Evolutionary conservation across 345 rosid species (phyloP), one percentile per base, ranked within the genome.

Genomic region (Corchorus olitorius): DNA sequence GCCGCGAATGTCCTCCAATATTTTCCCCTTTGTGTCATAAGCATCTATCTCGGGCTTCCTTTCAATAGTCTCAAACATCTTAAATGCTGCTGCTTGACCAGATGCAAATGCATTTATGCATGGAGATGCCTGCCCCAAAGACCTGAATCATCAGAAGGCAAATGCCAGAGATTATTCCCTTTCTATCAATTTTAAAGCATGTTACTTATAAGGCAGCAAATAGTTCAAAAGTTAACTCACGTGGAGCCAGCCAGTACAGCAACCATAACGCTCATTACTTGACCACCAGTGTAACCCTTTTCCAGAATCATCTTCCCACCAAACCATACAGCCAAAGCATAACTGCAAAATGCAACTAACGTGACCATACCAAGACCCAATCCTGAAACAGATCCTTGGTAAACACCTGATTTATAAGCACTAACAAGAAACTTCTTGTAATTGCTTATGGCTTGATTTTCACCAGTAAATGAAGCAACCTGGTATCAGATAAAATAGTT

Each of bases 401-500:
- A 76, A 7, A 82, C 84, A 33, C 91, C 86, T 6, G 91, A 83
- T 70, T 45, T 75, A 58, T 90, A 90, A 19, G 97, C 91, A 61
- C 79, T 78, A 41, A 69, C 69, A 1, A 90, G 84, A 77, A 74
- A 83, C 75, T 85, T 85, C 66, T 93, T 87, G 77, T 90, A 92
- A 33, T 54, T 73, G 55, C 39, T 73, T 22, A 86, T 74, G 1
- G 95, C 92, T 74, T 75, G 87, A 60, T 89, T 84, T 84, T 92
- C 88, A 70, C 97, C 94, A 0, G 93, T 89, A 78, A 86, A 90
- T 17, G 97, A 87, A 37, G 78, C 94, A 70, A 92, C 90, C 92
- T 89, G 78, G 27, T 49, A 53, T n/a, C 12, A 35, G 1, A 64
- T 33, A 16, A 27, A 65, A 59, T n/a, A 56, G 48, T 37, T 48